Conservation (phyloP, 2,329 filamentous ascomycete genomes). For the Calonectria honghensis region DNA sequence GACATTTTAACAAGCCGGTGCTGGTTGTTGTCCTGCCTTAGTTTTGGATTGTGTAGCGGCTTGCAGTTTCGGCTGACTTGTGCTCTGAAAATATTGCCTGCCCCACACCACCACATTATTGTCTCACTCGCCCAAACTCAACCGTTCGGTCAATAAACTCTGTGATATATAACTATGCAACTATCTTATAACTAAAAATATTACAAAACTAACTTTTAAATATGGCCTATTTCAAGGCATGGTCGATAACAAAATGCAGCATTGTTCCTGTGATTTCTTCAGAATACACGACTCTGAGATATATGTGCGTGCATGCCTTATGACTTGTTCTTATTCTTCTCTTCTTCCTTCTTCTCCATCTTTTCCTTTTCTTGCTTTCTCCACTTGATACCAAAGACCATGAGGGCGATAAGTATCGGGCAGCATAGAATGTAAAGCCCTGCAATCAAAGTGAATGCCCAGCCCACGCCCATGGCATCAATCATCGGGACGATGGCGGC, state of each 20-base stretch:
- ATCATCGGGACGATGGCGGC: slow-evolving; percentile 73
- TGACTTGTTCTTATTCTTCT: slow-evolving; percentile 18
- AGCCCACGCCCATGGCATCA: slow-evolving; percentile 69
- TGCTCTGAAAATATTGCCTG: slow-evolving; percentile 20
- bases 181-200: neutral
- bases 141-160: neutral
- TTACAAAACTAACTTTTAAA: neutral
- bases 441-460: slow-evolving; percentile 70
- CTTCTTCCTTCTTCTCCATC: slow-evolving; percentile 47
- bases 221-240: neutral
- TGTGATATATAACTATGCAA: neutral
- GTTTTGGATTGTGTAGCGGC: slow-evolving; percentile 4
- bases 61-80: neutral
- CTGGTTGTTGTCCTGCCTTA: neutral
- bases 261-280: neutral
- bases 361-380: slow-evolving; percentile 59
- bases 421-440: slow-evolving; percentile 63
- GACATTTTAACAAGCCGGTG: neutral
- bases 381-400: slow-evolving; percentile 66
- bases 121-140: neutral
- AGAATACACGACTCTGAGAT: neutral
- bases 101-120: slow-evolving; percentile 1
- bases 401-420: slow-evolving; percentile 64
- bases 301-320: neutral
- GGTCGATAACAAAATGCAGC: neutral